phyloP scores from a whole-genome alignment of 352 stramenopile species.

The Phytophthora meadii region DNA sequence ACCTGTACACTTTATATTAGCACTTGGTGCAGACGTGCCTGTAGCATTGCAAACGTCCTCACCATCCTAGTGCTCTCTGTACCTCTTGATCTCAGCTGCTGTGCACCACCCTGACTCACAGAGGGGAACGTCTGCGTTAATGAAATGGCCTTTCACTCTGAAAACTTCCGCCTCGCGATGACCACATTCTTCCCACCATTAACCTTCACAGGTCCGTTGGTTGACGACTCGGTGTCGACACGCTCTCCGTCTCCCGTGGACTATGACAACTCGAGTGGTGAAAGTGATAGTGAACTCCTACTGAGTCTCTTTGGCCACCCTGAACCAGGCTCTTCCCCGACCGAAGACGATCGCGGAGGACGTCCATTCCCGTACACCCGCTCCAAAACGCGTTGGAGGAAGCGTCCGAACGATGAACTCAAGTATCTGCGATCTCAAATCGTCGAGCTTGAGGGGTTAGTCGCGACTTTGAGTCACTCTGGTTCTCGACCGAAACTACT shows the following conservation, averaged over 20 bases:
- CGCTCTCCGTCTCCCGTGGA: conserved; percentile 15
- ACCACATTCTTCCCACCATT: conserved; percentile 2
- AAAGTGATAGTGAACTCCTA: conserved; percentile 24
- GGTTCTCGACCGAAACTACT: background rate
- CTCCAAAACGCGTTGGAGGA: conserved; percentile 34
- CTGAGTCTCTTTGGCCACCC: conserved; percentile 14
- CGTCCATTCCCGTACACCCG: conserved; percentile 30
- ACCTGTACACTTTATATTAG: conserved; percentile 3
- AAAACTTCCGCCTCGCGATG: conserved; percentile 19
- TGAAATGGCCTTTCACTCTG: conserved; percentile 9
- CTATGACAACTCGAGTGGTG: conserved; percentile 20
- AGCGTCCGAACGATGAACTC: conserved; percentile 43
- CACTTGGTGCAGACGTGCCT: conserved; percentile 6
- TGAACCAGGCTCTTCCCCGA: background rate
- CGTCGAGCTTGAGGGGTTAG: conserved; percentile 23
- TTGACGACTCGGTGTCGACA: conserved; percentile 10
- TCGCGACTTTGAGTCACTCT: conserved; percentile 15
- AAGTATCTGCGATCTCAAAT: conserved; percentile 37
- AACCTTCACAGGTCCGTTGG: background rate
- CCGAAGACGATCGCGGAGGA: conserved; percentile 7
- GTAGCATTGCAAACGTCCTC: conserved; percentile 15
- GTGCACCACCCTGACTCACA: conserved; percentile 10
- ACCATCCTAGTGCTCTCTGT: conserved; percentile 14
- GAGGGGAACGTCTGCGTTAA: background rate
- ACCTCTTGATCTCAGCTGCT: conserved; percentile 12